These are phyloP conservation scores for Macadamia tetraphylla DNA, from an alignment of 164 flowering plant species.

Conservation along the genomic window DNA sequence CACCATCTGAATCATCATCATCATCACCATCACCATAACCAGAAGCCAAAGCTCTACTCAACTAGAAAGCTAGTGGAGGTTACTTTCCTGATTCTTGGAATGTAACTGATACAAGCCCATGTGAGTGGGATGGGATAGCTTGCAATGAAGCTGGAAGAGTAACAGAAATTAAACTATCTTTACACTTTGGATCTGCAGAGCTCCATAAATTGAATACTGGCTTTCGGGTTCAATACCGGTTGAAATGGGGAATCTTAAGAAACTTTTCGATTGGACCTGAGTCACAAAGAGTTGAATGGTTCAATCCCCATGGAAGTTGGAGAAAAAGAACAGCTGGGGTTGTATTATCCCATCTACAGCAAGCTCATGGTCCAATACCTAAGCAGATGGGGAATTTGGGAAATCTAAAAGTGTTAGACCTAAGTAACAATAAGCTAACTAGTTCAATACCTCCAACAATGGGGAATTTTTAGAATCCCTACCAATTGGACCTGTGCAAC, in stretches of 20 bases:
- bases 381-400: neutral
- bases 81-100: neutral
- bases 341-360: too few species aligned
- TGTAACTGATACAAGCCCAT: neutral
- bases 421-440: neutral
- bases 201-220: constrained; percentile 4
- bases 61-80: too few species aligned
- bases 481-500: neutral
- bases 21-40: neutral
- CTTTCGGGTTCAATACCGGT: neutral
- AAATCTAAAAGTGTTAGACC: neutral
- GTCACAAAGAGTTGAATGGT: neutral
- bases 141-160: neutral
- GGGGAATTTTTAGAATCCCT: neutral
- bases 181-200: neutral
- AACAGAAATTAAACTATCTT: neutral
- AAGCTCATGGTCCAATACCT: neutral
- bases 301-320: neutral
- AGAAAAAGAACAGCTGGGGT: too few species aligned
- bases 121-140: constrained; percentile 1
- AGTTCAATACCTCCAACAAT: neutral
- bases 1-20: too few species aligned
- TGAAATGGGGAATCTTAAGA: neutral
- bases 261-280: neutral
- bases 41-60: neutral